Percentiles rank a stretch among this genome's conserved stretches.
Conservation (phyloP, 345 rosid genomes). For the Euclidium syriacum region DNA sequence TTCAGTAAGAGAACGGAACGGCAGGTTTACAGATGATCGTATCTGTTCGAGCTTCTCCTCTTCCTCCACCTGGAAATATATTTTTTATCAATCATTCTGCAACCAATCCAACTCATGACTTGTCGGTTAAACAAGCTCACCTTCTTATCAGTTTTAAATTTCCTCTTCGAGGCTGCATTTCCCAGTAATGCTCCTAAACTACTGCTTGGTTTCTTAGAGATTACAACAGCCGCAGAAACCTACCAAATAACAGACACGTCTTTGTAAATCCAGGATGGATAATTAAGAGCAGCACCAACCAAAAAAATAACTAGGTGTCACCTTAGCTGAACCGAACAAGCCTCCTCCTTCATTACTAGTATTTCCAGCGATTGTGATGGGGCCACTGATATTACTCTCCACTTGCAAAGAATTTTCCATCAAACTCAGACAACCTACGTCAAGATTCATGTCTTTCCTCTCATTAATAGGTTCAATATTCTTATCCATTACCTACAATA, state of each 20-base stretch:
- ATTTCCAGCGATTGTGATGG: conserved; percentile 10
- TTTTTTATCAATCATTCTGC: not conserved
- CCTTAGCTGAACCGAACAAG: conserved; percentile 38
- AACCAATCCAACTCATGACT: not conserved
- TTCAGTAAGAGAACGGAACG: conserved; percentile 23
- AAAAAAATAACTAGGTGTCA: conserved; percentile 1
- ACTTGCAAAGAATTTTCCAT: conserved; percentile 18
- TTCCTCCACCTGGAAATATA: conserved; percentile 50
- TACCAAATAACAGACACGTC: conserved; percentile 21
- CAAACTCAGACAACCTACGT: conserved; percentile 26
- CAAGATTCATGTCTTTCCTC: conserved; percentile 23
- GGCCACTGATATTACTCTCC: conserved; percentile 20
- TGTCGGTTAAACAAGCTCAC: conserved; percentile 31
- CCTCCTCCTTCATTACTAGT: conserved; percentile 23
- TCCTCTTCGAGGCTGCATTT: conserved; percentile 45
- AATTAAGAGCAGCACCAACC: not conserved
- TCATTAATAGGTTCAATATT: conserved; percentile 19
- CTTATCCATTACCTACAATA: conserved; percentile 43
- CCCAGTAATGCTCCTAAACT: conserved; percentile 68
- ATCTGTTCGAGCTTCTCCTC: conserved; percentile 39
- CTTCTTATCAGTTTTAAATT: conserved; percentile 37
- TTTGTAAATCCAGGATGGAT: conserved; percentile 6
- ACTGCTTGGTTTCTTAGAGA: conserved; percentile 64
- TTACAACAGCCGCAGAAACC: conserved; percentile 50
- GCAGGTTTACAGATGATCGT: conserved; percentile 24